Percentiles rank a stretch among this genome's conserved stretches.
Evolutionary conservation across 176 grass and related monocot genomes (phyloP).

Genomic region (Musa acuminata): DNA sequence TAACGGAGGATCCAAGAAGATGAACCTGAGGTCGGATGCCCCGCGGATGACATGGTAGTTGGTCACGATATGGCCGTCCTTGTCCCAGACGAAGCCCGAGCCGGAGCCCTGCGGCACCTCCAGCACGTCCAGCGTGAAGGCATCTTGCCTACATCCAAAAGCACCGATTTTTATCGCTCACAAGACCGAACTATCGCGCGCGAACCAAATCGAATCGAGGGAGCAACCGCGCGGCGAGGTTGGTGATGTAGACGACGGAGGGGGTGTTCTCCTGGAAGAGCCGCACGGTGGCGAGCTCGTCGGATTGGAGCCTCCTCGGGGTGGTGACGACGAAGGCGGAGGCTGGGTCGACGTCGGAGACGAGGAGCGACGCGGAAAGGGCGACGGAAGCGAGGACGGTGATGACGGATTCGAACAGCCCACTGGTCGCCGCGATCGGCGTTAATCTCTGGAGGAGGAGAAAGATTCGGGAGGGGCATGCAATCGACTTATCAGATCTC

Average conservation of each 20-base stretch:
- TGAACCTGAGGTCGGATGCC: conserved; percentile 82
- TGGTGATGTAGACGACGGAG: conserved; percentile 99
- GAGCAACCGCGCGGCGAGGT: conserved; percentile 63
- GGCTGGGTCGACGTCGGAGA: conserved; percentile 45
- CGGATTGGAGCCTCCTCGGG: conserved; percentile 78
- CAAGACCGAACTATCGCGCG: not conserved
- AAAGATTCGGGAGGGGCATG: not conserved
- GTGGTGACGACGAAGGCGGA: conserved; percentile 73
- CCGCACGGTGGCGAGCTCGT: conserved; percentile 83
- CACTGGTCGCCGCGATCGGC: not conserved
- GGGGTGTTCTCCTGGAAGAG: conserved; percentile 97
- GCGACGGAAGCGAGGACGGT: conserved; percentile 42
- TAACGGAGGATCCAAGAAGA: not conserved
- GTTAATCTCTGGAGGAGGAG: not conserved
- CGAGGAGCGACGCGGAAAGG: conserved; percentile 54
- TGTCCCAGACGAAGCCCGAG: conserved; percentile 96
- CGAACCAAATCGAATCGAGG: not conserved
- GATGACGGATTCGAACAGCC: conserved; percentile 41
- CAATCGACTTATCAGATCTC: not conserved
- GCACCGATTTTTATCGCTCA: not conserved
- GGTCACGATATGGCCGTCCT: conserved; percentile 77
- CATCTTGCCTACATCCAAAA: conserved; percentile 57
- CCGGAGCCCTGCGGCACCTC: conserved; percentile 97
- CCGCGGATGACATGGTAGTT: conserved; percentile 96
- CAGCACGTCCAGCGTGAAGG: conserved; percentile 95